phyloP scores from a whole-genome alignment of 345 rosid species.

The Acer negundo region DNA sequence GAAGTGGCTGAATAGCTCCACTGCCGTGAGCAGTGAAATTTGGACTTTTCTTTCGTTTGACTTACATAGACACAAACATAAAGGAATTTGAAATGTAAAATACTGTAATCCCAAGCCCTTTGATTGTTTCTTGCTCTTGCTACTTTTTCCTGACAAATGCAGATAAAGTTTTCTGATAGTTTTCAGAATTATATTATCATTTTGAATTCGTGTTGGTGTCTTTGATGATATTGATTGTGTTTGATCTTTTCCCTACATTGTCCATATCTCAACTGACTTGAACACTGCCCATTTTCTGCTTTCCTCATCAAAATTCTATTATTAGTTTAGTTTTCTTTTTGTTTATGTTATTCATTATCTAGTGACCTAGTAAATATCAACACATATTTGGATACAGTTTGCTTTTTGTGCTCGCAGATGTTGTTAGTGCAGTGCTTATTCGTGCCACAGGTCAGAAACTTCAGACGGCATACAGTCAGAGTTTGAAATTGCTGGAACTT shows the following conservation, averaged over 20 bases:
- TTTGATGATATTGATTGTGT: constrained; percentile 5
- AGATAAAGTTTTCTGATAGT: neutral
- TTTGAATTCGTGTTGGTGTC: neutral
- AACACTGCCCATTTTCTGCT: neutral
- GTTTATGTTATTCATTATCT: neutral
- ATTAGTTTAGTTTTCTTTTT: neutral
- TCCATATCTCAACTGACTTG: neutral
- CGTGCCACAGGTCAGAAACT: constrained; percentile 67
- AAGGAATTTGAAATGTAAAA: neutral
- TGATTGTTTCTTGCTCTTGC: neutral
- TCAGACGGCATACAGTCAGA: constrained; percentile 50
- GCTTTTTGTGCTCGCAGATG: constrained; percentile 80
- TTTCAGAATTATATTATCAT: neutral
- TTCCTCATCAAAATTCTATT: neutral
- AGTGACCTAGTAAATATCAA: constrained; percentile 28
- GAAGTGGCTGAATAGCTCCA: neutral
- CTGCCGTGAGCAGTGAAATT: neutral
- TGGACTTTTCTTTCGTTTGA: neutral
- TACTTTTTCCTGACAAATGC: neutral
- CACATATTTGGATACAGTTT: constrained; percentile 75
- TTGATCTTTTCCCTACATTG: neutral
- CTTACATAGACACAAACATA: no score
- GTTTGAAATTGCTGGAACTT: constrained; percentile 52
- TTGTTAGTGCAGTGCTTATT: constrained; percentile 76
- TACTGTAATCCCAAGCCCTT: neutral